phyloP scores from a whole-genome alignment of 768 basidiomycete species.

The Lactarius tabidus region DNA sequence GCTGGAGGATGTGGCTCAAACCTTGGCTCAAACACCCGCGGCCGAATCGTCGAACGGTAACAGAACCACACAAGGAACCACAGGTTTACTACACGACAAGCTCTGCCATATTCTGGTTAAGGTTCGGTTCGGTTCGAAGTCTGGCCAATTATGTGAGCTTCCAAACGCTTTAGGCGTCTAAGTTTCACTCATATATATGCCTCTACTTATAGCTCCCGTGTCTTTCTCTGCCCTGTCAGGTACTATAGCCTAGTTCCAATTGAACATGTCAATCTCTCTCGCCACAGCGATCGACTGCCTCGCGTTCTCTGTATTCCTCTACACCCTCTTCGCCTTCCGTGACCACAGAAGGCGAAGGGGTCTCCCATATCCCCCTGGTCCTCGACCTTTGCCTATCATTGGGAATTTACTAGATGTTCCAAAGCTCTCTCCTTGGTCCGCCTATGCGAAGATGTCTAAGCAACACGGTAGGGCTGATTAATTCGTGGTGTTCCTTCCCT shows the following conservation, averaged over 20 bases:
- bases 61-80: too few species aligned
- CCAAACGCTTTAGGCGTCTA: background rate
- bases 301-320: background rate
- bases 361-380: background rate
- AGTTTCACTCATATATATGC: background rate
- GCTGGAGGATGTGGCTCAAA: too few species aligned
- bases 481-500: background rate
- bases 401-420: slow-evolving; percentile 12
- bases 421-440: background rate
- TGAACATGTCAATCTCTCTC: too few species aligned
- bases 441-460: background rate
- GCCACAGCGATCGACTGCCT: background rate
- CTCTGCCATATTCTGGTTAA: too few species aligned
- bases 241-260: too few species aligned
- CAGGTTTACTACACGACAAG: too few species aligned
- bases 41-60: too few species aligned
- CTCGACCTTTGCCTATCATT: background rate
- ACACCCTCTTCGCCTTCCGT: background rate
- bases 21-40: too few species aligned
- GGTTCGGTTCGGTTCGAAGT: too few species aligned
- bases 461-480: background rate
- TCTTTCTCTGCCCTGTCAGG: too few species aligned
- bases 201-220: too few species aligned
- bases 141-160: background rate
- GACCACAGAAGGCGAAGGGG: slow-evolving; percentile 1